Evolutionary conservation across 257 asterid genomes (phyloP).

Genomic region (Agastache rugosa): DNA sequence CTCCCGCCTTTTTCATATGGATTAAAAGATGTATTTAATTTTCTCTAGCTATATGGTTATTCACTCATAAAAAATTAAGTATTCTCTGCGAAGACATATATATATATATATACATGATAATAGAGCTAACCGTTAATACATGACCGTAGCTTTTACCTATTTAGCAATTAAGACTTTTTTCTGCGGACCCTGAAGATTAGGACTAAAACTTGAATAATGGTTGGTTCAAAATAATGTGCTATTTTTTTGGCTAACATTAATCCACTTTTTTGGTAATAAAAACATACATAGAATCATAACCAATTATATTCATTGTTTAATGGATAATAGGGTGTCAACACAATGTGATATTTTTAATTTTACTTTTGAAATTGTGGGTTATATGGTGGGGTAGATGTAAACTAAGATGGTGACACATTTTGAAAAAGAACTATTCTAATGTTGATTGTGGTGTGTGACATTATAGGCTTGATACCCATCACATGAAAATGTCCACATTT

Average conservation of each 20-base stretch:
- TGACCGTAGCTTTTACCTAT: too few relatives aligned
- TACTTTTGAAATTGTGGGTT: not conserved
- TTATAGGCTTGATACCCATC: conserved; percentile 30
- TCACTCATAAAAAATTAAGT: too few relatives aligned
- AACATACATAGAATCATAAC: not conserved
- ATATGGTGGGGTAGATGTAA: conserved; percentile 36
- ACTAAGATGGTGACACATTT: conserved; percentile 22
- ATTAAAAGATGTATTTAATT: too few relatives aligned
- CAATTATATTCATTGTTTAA: not conserved
- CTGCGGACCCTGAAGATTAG: too few relatives aligned
- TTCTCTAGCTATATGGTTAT: too few relatives aligned
- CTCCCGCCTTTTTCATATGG: too few relatives aligned
- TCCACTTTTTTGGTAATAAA: conserved; percentile 18
- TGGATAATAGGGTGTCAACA: conserved; percentile 1
- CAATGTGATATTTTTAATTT: not conserved
- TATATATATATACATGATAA: too few relatives aligned
- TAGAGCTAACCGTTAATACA: too few relatives aligned
- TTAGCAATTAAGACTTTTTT: too few relatives aligned
- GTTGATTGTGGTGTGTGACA: conserved; percentile 38
- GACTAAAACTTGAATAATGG: too few relatives aligned
- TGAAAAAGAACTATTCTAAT: conserved; percentile 19
- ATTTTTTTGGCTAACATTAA: conserved; percentile 20
- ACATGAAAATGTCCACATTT: conserved; percentile 37
- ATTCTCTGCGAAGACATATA: too few relatives aligned
- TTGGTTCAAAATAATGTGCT: too few relatives aligned